Conservation (phyloP, 2,329 filamentous ascomycete genomes). For the Pyrenophora teres region DNA sequence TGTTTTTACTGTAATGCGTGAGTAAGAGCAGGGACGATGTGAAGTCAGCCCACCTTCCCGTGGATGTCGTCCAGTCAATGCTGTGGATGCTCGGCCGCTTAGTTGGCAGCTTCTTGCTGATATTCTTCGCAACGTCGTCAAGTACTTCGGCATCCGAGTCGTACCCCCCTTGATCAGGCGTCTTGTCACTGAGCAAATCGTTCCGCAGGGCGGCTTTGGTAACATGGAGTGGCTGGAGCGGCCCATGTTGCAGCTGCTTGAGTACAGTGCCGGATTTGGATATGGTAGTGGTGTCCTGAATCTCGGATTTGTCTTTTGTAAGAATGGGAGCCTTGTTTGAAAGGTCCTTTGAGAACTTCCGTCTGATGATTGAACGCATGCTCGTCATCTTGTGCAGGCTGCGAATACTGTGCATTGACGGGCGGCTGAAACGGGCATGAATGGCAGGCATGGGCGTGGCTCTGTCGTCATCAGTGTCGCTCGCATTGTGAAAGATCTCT, state of each 20-base stretch:
- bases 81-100: slow-evolving; percentile 45
- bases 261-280: slow-evolving; percentile 30
- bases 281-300: slow-evolving; percentile 10
- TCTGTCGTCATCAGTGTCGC: slow-evolving; percentile 15
- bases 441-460: slow-evolving; percentile 19
- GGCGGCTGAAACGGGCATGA: slow-evolving; percentile 29
- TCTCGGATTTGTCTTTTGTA: slow-evolving; percentile 4
- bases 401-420: slow-evolving; percentile 39
- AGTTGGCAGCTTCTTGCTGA: slow-evolving; percentile 35
- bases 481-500: slow-evolving; percentile 41
- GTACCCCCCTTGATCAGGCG: slow-evolving; percentile 42
- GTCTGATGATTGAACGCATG: slow-evolving; percentile 41
- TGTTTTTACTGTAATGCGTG: slow-evolving; percentile 30
- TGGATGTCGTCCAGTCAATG: slow-evolving; percentile 40
- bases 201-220: slow-evolving; percentile 40
- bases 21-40: slow-evolving; percentile 1
- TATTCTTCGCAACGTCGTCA: slow-evolving; percentile 37
- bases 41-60: slow-evolving; percentile 28
- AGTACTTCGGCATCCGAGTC: slow-evolving; percentile 46
- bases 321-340: slow-evolving; percentile 17
- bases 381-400: slow-evolving; percentile 45
- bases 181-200: slow-evolving; percentile 41
- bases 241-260: slow-evolving; percentile 24
- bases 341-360: slow-evolving; percentile 39
- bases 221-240: slow-evolving; percentile 34